A percentile compares a stretch with the other conserved stretches of the same genome.
phyloP scores from a whole-genome alignment of 257 asterid genomes.

The Solanum chiquidenum region DNA sequence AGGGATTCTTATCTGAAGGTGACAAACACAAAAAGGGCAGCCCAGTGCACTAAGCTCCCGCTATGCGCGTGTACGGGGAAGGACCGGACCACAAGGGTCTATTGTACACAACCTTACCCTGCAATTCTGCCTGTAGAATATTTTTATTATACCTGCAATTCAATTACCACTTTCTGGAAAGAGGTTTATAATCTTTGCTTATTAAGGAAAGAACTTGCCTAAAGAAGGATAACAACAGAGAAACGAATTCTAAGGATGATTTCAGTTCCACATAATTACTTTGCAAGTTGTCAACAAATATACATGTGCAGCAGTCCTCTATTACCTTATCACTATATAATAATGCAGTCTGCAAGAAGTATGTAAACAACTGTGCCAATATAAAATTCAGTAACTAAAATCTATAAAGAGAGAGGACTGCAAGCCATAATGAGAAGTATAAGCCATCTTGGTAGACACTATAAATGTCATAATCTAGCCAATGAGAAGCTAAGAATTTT shows the following conservation, averaged over 20 bases:
- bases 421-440: not conserved
- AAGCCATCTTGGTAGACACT: not conserved
- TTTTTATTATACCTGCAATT: not conserved
- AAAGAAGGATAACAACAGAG: not conserved
- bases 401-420: not conserved
- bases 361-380: too few relatives aligned
- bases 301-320: not conserved
- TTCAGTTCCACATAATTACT: not conserved
- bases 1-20: not conserved
- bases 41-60: not conserved
- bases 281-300: not conserved
- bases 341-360: not conserved
- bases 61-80: not conserved
- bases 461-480: not conserved
- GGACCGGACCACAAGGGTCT: not conserved
- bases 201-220: not conserved
- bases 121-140: not conserved
- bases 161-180: not conserved
- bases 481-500: not conserved
- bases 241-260: not conserved
- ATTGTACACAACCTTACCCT: not conserved
- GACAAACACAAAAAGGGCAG: not conserved
- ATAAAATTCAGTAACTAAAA: not conserved
- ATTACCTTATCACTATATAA: not conserved
- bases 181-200: not conserved